Conservation (phyloP, 352 stramenopile genomes). For the Thraustochytrium sp. region DNA sequence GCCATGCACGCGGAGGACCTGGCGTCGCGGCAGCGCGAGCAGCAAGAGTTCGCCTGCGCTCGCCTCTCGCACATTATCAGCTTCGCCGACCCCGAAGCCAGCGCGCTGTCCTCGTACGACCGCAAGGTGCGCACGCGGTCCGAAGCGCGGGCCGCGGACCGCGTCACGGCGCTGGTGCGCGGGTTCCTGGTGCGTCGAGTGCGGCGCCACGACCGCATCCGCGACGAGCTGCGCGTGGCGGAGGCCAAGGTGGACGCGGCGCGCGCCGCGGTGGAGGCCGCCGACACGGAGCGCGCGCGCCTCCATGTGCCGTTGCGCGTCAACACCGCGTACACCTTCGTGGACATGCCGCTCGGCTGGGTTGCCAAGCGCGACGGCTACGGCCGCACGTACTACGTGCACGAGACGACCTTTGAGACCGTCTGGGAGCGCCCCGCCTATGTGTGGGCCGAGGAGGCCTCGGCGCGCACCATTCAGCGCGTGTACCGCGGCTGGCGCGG, state of each 20-base stretch:
- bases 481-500: conserved; percentile 30
- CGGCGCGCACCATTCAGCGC: not conserved
- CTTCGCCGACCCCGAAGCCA: not conserved
- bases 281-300: not conserved
- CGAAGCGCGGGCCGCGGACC: not conserved
- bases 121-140: not conserved
- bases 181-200: not conserved
- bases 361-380: not conserved
- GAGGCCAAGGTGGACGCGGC: not conserved
- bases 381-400: not conserved
- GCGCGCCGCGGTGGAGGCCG: not conserved
- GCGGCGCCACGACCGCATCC: not conserved
- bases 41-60: not conserved
- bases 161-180: not conserved
- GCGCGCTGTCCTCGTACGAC: not conserved
- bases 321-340: not conserved
- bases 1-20: not conserved
- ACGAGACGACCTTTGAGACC: not conserved
- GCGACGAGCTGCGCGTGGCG: not conserved
- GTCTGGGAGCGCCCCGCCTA: not conserved
- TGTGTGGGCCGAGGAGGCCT: not conserved
- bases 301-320: not conserved
- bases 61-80: not conserved
- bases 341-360: conserved; percentile 14
- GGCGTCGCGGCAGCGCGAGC: not conserved